Base-by-base conservation (phyloP, 257 asterid genomes). In the Craterostigma plantagineum region DNA sequence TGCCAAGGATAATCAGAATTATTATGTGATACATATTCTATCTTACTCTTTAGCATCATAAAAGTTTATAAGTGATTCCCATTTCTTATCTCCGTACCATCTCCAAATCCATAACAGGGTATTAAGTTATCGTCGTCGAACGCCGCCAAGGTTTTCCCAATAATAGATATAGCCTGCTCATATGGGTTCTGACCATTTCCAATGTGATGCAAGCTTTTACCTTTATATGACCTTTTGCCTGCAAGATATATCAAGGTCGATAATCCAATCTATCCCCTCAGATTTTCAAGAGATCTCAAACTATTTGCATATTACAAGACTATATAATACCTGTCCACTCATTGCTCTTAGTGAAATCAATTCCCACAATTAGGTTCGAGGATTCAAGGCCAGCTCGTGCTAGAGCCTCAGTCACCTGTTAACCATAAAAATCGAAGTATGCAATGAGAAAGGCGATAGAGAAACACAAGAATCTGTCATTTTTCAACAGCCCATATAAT, bases 71-170 rank as follows among this genome's bases (percentile, higher is more conserved):
- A 23, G 6, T 23, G 30, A 2, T 6, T 23, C 4, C 30, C 30
- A 23, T 2, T 23, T 23, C 30, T 23, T 23, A 23, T 23, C 30
- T 23, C 30, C 30, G 2, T 23, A 43, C 48, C 48, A 43, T 43
- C 48, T 43, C 48, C 48, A 43, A 90, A 90, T 51, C 98, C 98
- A 45, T 56, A 90, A 62, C 95, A 82, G 3, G 98, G 98, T 56
- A 90, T 90, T 72, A 82, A 61, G 68, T 77, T 83, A 63, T 90
- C 98, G 44, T 90, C 98, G 56, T 90, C 98, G 38, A 90, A 90
- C 42, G 70, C 76, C 1, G 79, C 91, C 73, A 90, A 70, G 37
- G 95, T 82, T 73, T 74, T 83, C 42, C 98, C 98, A 27, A 83
- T 69, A 38, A 90, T 90, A 18, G 93, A 72, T 67, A 90, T 90